Evolutionary conservation across 1,284 basidiomycete species (phyloP).

Genomic region (Pisolithus thermaeus): DNA sequence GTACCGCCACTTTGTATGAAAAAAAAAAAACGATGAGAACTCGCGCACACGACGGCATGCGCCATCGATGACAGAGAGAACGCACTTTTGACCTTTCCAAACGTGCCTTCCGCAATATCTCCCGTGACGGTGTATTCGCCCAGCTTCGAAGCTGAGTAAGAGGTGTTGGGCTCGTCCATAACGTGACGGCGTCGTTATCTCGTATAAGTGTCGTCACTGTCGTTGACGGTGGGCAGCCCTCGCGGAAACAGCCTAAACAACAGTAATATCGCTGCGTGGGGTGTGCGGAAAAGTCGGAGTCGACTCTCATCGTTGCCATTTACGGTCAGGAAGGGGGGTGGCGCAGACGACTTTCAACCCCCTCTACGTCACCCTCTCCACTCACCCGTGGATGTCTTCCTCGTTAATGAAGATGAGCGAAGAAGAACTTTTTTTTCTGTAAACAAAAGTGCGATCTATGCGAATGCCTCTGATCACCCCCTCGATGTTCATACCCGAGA

Average conservation of each 20-base stretch:
- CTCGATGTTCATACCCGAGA: background rate
- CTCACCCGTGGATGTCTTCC: too few relatives aligned
- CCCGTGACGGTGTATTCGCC: conserved; percentile 73
- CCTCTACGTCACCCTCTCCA: too few relatives aligned
- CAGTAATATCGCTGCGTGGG: background rate
- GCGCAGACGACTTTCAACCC: background rate
- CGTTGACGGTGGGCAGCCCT: conserved; percentile 1
- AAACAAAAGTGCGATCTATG: too few relatives aligned
- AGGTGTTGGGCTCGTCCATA: conserved; percentile 18
- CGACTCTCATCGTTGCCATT: conserved; percentile 8
- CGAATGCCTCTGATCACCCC: background rate
- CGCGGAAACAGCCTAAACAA: background rate
- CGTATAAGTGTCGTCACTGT: conserved; percentile 6
- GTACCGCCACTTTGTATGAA: conserved; percentile 76
- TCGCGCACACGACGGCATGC: too few relatives aligned
- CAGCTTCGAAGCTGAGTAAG: conserved; percentile 56
- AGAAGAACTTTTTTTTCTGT: too few relatives aligned
- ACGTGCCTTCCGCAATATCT: conserved; percentile 88
- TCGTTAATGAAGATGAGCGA: too few relatives aligned
- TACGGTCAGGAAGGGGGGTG: conserved; percentile 11
- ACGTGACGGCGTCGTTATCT: conserved; percentile 11
- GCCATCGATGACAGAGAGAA: conserved; percentile 15
- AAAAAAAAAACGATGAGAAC: conserved; percentile 13
- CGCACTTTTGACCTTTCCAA: conserved; percentile 98
- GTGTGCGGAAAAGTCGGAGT: conserved; percentile 1